Conservation (phyloP, 257 asterid genomes). For the Eucommia ulmoides region DNA sequence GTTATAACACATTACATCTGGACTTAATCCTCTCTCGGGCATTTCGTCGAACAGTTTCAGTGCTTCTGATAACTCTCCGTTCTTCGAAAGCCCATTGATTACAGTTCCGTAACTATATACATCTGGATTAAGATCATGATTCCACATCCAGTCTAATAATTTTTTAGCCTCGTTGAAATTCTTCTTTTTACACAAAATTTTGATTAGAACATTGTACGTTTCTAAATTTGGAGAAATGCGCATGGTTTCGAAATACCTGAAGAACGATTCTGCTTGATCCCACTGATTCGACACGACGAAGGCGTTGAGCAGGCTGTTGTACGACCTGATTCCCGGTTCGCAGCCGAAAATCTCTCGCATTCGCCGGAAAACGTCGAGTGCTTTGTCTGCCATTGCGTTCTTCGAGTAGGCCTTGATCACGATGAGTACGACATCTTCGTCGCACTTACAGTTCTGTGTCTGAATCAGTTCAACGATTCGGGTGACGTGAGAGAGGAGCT, state of each 20-base stretch:
- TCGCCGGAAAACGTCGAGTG: conserved; percentile 50
- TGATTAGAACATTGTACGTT: conserved; percentile 58
- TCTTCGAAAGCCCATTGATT: conserved; percentile 52
- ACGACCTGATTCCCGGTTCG: conserved; percentile 62
- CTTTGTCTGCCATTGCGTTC: conserved; percentile 44
- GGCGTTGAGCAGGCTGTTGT: conserved; percentile 60
- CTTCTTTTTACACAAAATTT: conserved; percentile 42
- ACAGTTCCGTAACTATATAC: conserved; percentile 62
- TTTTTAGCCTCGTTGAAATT: conserved; percentile 42
- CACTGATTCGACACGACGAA: conserved; percentile 55
- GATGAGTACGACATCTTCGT: conserved; percentile 54
- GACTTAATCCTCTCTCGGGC: conserved; percentile 53
- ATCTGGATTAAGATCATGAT: conserved; percentile 44
- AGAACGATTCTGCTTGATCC: conserved; percentile 59
- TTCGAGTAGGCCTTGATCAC: conserved; percentile 51
- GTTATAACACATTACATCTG: conserved; percentile 70
- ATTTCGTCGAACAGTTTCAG: conserved; percentile 73
- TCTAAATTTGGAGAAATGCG: conserved; percentile 54
- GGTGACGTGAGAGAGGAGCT: conserved; percentile 23
- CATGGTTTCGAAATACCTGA: conserved; percentile 46
- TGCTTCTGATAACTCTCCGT: conserved; percentile 39
- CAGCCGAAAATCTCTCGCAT: conserved; percentile 64
- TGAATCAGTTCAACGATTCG: conserved; percentile 45
- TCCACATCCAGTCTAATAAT: conserved; percentile 37
- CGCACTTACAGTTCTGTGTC: conserved; percentile 38